Evolutionary conservation across 2,329 filamentous ascomycete genomes (phyloP).

Genomic region (Penicillium sp.): DNA sequence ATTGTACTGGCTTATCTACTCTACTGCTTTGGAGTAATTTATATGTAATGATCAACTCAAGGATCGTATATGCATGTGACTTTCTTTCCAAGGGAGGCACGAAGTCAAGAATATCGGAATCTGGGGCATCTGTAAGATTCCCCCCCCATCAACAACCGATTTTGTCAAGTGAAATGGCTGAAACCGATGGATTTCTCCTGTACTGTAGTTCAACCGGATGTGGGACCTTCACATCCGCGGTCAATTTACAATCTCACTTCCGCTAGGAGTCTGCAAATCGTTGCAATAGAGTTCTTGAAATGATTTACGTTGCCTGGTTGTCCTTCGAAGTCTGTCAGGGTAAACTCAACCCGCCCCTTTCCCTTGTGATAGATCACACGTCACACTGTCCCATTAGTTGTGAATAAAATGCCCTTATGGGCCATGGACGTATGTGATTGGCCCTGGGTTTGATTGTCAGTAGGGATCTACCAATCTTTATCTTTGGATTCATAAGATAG

Average conservation of each 20-base stretch:
- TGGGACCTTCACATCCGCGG: constrained; percentile 21
- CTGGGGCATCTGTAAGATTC: background rate
- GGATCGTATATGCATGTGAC: background rate
- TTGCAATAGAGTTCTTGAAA: background rate
- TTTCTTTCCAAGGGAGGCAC: background rate
- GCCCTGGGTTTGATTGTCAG: background rate
- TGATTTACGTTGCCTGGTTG: background rate
- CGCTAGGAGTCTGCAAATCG: constrained; percentile 1
- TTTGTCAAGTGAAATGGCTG: constrained; percentile 6
- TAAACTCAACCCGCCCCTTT: background rate
- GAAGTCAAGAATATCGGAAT: background rate
- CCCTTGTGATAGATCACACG: background rate
- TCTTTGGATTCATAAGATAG: background rate
- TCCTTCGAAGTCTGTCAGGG: background rate
- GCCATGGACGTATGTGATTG: background rate
- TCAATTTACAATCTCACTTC: constrained; percentile 14
- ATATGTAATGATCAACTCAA: background rate
- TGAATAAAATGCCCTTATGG: background rate
- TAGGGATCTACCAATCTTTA: background rate
- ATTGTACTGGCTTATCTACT: background rate
- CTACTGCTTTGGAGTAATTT: background rate
- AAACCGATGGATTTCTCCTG: constrained; percentile 13
- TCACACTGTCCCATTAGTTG: background rate
- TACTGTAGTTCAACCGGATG: constrained; percentile 20
- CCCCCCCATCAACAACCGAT: background rate